Percentiles rank a stretch among this genome's conserved stretches.
Conservation (phyloP, 2,329 filamentous ascomycete genomes). For the Exserohilum rostratum region DNA sequence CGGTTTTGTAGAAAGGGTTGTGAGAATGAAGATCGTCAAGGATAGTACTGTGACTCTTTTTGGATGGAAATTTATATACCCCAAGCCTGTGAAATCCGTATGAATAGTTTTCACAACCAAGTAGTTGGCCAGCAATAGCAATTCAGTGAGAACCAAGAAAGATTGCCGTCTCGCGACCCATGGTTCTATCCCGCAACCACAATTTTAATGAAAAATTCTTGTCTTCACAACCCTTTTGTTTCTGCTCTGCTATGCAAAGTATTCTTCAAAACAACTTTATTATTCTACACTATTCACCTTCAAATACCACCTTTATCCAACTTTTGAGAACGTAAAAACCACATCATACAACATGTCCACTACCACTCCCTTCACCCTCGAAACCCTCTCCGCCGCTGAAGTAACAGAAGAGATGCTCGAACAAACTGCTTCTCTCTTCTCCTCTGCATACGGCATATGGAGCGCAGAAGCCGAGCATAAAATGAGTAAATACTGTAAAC, state of each 20-base stretch:
- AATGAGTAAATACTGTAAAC: conserved; percentile 1
- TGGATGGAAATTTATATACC: too few relatives aligned
- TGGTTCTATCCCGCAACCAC: neutral
- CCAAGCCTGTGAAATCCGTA: too few relatives aligned
- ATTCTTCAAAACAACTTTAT: neutral
- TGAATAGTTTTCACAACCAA: neutral
- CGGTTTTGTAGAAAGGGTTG: too few relatives aligned
- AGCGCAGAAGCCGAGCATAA: neutral
- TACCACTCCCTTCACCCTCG: neutral
- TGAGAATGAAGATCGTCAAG: too few relatives aligned
- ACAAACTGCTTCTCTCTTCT: neutral
- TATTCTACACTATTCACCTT: too few relatives aligned
- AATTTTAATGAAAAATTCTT: neutral
- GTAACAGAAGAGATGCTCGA: neutral
- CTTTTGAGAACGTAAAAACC: too few relatives aligned
- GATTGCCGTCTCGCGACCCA: neutral
- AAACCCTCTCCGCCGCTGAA: neutral
- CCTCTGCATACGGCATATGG: neutral
- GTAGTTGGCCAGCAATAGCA: neutral
- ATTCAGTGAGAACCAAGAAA: neutral
- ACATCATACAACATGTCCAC: too few relatives aligned
- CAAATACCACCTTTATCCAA: too few relatives aligned
- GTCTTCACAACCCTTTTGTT: neutral
- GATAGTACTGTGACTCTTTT: too few relatives aligned
- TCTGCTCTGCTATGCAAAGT: neutral